Evolutionary conservation across 2,329 filamentous ascomycete species (phyloP).

Genomic region (Stagonosporopsis chrysanthemi): DNA sequence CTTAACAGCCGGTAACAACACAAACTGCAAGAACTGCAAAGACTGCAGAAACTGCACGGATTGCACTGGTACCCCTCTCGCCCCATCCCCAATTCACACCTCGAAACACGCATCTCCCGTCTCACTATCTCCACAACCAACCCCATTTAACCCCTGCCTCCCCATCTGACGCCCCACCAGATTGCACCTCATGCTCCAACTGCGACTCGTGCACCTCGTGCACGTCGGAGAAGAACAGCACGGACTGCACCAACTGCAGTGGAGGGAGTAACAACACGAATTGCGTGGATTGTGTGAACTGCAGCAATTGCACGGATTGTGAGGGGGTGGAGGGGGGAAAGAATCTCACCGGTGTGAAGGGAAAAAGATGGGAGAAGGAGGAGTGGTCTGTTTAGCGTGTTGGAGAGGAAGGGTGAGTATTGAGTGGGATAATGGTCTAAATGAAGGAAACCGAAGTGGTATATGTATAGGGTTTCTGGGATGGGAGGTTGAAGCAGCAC

Average conservation of each 20-base stretch:
- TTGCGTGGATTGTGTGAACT: conserved; percentile 3
- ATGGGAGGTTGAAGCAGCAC: too few species aligned
- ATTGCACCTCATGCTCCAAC: neutral
- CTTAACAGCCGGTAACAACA: conserved; percentile 2
- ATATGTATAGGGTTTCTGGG: too few species aligned
- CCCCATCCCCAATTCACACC: too few species aligned
- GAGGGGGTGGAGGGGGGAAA: neutral
- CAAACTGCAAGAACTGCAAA: conserved; percentile 4
- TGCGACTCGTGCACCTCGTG: neutral
- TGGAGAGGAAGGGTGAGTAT: too few species aligned
- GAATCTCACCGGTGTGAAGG: neutral
- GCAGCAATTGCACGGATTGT: conserved; percentile 10
- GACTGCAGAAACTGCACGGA: conserved; percentile 2
- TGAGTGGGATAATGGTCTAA: too few species aligned
- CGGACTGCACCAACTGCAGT: conserved; percentile 1
- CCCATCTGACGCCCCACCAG: neutral
- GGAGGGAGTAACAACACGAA: conserved; percentile 7
- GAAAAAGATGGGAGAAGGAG: neutral
- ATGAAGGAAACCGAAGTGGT: too few species aligned
- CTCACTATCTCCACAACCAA: too few species aligned
- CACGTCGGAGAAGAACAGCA: conserved; percentile 3
- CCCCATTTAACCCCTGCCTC: neutral
- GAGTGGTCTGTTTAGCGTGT: neutral
- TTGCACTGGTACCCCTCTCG: neutral
- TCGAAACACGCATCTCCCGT: too few species aligned